Evolutionary conservation across 1,284 basidiomycete genomes (phyloP).

Genomic region (Exobasidium rhododendri): DNA sequence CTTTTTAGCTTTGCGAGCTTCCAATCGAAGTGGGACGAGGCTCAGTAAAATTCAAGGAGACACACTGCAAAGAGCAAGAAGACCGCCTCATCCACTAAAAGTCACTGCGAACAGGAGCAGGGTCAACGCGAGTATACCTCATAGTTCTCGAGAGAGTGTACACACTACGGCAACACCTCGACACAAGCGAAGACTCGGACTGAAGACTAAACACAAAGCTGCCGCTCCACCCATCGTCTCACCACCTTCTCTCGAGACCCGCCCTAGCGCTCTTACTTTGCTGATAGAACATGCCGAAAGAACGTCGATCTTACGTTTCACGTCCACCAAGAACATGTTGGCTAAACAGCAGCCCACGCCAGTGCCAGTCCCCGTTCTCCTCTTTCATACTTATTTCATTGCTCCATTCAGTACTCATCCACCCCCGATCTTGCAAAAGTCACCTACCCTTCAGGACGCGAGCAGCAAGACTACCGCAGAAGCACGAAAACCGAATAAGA

Average conservation of each 20-base stretch:
- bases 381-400: constrained; percentile 45
- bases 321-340: constrained; percentile 9
- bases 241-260: constrained; percentile 24
- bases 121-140: not conserved
- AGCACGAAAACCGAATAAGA: constrained; percentile 3
- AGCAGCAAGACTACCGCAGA: constrained; percentile 11
- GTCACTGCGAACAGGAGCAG: not conserved
- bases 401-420: constrained; percentile 35
- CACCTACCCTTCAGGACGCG: constrained; percentile 13
- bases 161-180: not conserved
- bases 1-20: constrained; percentile 10
- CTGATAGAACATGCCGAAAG: constrained; percentile 34
- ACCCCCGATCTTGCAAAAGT: constrained; percentile 13
- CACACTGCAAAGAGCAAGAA: not conserved
- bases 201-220: constrained; percentile 3
- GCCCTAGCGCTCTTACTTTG: constrained; percentile 36
- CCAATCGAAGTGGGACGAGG: constrained; percentile 1
- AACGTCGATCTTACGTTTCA: constrained; percentile 22
- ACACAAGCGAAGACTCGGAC: constrained; percentile 3
- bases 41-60: not conserved
- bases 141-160: not conserved
- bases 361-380: constrained; percentile 22
- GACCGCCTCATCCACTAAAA: constrained; percentile 10
- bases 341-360: constrained; percentile 19
- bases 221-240: constrained; percentile 5